These are phyloP conservation scores for Nemania serpens DNA, from an alignment of 2,329 filamentous ascomycete species.

Conservation along the genomic window DNA sequence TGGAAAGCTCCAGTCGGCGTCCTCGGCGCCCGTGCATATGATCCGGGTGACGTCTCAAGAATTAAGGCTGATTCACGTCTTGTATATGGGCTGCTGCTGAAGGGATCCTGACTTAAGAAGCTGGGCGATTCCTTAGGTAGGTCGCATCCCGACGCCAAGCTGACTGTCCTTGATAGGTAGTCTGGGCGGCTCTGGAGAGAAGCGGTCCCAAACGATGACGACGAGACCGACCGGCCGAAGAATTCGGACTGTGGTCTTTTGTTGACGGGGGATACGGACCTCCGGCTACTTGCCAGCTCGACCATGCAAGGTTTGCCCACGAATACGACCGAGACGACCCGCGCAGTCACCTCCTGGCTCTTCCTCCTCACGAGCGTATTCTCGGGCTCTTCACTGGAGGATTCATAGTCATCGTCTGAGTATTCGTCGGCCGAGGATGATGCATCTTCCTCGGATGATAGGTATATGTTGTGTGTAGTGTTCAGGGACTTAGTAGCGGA, in stretches of 20 bases:
- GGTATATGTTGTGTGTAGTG: conserved; percentile 63
- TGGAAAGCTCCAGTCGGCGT: conserved; percentile 56
- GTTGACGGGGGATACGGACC: conserved; percentile 51
- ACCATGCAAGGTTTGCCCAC: conserved; percentile 64
- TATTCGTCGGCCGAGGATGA: conserved; percentile 66
- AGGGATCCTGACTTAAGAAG: conserved; percentile 61
- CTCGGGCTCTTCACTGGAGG: conserved; percentile 45
- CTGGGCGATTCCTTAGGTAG: conserved; percentile 47
- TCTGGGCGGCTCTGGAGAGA: conserved; percentile 30
- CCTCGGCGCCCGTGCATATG: conserved; percentile 46
- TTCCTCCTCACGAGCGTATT: conserved; percentile 39
- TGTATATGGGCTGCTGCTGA: conserved; percentile 46
- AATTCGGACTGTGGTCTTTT: conserved; percentile 40
- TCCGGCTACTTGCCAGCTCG: conserved; percentile 50
- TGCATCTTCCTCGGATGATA: conserved; percentile 69
- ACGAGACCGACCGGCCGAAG: conserved; percentile 27
- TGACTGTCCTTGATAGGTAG: conserved; percentile 51
- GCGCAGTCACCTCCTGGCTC: conserved; percentile 61
- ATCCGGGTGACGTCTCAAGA: conserved; percentile 33
- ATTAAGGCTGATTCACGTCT: conserved; percentile 36
- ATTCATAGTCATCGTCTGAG: conserved; percentile 59
- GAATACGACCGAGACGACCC: conserved; percentile 63
- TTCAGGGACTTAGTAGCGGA: conserved; percentile 43
- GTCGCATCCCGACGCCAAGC: conserved; percentile 41
- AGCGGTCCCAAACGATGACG: conserved; percentile 36